A percentile compares a stretch with the other conserved stretches of the same genome.
Evolutionary conservation across 352 stramenopile genomes (phyloP).

Genomic region (Phytophthora ohioensis): DNA sequence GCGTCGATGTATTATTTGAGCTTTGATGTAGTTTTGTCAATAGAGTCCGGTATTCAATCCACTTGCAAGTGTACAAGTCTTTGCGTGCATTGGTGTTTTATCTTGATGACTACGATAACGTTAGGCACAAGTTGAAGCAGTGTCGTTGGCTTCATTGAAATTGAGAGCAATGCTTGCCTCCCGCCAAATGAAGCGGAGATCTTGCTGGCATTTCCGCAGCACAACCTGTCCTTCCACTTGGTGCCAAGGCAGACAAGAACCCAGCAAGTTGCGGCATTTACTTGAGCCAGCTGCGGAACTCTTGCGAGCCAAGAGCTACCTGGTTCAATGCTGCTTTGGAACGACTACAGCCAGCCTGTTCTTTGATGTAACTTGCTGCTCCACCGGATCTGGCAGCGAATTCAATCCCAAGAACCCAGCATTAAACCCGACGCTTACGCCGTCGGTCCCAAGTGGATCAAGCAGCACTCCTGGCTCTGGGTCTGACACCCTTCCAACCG

Average conservation of each 20-base stretch:
- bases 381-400: constrained; percentile 7
- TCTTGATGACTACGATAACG: not conserved
- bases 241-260: constrained; percentile 7
- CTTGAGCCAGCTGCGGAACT: constrained; percentile 2
- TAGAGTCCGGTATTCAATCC: constrained; percentile 18
- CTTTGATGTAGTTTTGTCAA: constrained; percentile 15
- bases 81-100: not conserved
- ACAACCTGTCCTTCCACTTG: constrained; percentile 8
- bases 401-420: constrained; percentile 5
- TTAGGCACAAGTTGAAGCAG: too few relatives aligned
- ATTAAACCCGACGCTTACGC: not conserved
- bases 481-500: constrained; percentile 4
- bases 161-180: not conserved
- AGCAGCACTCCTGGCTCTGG: not conserved
- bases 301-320: not conserved
- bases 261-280: constrained; percentile 6
- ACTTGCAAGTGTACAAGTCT: not conserved
- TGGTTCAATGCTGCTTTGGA: not conserved
- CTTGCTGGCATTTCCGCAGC: not conserved
- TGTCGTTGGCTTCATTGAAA: not conserved
- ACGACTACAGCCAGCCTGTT: constrained; percentile 12
- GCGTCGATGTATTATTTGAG: constrained; percentile 11
- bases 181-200: not conserved
- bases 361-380: constrained; percentile 20
- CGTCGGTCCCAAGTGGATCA: not conserved